These are phyloP conservation scores for Juncus effusus DNA, from an alignment of 176 grass and related monocot genomes.

Conservation along the genomic window DNA sequence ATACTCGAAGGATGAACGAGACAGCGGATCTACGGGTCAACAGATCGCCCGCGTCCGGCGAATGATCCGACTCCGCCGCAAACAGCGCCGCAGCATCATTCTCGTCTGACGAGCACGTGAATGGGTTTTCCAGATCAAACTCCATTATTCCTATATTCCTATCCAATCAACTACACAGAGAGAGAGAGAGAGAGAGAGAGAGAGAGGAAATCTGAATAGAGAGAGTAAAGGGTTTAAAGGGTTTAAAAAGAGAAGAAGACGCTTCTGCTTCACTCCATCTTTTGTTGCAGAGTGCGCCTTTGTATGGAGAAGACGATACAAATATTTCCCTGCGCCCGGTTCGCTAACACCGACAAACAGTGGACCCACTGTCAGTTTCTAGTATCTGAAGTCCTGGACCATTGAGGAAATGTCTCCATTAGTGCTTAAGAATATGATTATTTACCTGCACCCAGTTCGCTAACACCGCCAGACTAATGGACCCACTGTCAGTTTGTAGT, in stretches of 20 bases:
- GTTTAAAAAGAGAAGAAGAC: slow-evolving; percentile 47
- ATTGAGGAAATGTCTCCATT: too few relatives aligned
- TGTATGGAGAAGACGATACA: slow-evolving; percentile 2
- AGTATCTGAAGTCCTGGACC: too few relatives aligned
- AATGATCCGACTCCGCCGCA: slow-evolving; percentile 48
- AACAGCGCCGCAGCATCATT: slow-evolving; percentile 48
- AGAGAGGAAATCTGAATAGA: slow-evolving; percentile 23
- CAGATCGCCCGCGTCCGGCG: slow-evolving; percentile 32
- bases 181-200: slow-evolving; percentile 15
- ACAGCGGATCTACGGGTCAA: slow-evolving; percentile 43
- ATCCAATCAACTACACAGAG: slow-evolving; percentile 22
- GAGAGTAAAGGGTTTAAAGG: slow-evolving; percentile 14
- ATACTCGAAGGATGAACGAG: slow-evolving; percentile 71
- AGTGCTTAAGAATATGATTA: background rate
- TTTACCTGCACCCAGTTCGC: too few relatives aligned
- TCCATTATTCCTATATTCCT: slow-evolving; percentile 34
- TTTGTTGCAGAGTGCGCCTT: slow-evolving; percentile 15
- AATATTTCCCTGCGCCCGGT: background rate
- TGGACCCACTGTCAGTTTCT: background rate
- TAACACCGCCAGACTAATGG: background rate
- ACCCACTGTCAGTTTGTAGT: background rate
- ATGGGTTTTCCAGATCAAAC: slow-evolving; percentile 96
- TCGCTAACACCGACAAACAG: background rate
- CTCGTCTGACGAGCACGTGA: slow-evolving; percentile 77
- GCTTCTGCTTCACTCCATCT: slow-evolving; percentile 52